Evolutionary conservation across 768 basidiomycete genomes (phyloP).

Genomic region (Lactifluus piperatus): DNA sequence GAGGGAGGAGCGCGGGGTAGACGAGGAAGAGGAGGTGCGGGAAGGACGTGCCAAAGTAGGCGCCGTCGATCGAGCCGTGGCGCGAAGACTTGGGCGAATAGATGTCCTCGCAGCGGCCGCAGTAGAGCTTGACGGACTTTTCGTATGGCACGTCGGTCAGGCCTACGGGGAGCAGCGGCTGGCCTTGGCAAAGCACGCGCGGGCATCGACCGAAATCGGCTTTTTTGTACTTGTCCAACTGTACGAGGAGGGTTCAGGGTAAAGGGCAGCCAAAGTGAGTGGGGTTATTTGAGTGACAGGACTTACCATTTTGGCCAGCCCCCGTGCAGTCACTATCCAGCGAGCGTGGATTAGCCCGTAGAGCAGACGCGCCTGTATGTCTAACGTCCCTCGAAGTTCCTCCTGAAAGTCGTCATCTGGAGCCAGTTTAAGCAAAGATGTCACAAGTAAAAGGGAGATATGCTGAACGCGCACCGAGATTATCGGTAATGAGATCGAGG

Average conservation of each 20-base stretch:
- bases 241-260: not conserved
- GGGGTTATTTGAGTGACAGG: not conserved
- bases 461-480: conserved; percentile 54
- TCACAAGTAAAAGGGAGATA: not conserved
- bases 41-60: conserved; percentile 98
- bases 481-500: conserved; percentile 92
- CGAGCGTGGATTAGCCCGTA: conserved; percentile 96
- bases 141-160: conserved; percentile 96
- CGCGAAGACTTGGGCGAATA: conserved; percentile 96
- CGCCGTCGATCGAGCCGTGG: conserved; percentile 96
- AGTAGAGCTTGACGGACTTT: conserved; percentile 98
- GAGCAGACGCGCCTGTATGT: conserved; percentile 85
- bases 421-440: not conserved
- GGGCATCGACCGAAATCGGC: conserved; percentile 99
- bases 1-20: conserved; percentile 86
- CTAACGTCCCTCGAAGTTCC: conserved; percentile 82
- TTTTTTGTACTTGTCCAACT: conserved; percentile 97
- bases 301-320: conserved; percentile 88
- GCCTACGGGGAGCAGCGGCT: conserved; percentile 93
- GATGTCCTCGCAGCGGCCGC: conserved; percentile 96
- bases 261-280: not conserved
- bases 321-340: conserved; percentile 93
- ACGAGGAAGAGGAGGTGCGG: conserved; percentile 96
- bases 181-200: conserved; percentile 89
- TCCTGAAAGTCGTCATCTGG: conserved; percentile 92